Evolutionary conservation across 192 early-diverging fungal species (phyloP).

Genomic region (Jimgerdemannia lactiflua): DNA sequence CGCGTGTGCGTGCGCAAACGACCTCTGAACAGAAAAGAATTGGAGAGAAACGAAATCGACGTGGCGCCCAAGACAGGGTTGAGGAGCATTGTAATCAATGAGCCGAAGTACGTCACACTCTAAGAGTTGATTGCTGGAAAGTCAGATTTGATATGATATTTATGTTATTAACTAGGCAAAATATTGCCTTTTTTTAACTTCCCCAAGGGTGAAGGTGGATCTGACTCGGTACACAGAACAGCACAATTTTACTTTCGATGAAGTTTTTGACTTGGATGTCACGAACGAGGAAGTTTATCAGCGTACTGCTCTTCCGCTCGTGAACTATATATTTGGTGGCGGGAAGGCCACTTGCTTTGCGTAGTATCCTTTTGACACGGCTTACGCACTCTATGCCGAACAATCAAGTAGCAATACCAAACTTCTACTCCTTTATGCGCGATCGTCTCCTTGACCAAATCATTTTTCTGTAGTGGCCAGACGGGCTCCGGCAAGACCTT

Average conservation of each 20-base stretch:
- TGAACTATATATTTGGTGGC: constrained; percentile 92
- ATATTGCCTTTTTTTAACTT: not conserved
- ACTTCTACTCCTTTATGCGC: not conserved
- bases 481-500: constrained; percentile 90
- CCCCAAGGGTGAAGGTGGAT: constrained; percentile 86
- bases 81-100: constrained; percentile 81
- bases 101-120: constrained; percentile 78
- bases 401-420: not conserved
- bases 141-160: constrained; percentile 6
- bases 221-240: constrained; percentile 94
- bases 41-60: constrained; percentile 78
- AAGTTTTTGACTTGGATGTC: constrained; percentile 85
- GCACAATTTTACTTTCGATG: constrained; percentile 94
- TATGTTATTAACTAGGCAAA: not conserved
- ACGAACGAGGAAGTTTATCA: constrained; percentile 85
- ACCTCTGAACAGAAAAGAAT: constrained; percentile 88
- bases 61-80: constrained; percentile 66
- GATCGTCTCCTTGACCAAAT: not conserved
- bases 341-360: constrained; percentile 99
- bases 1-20: constrained; percentile 97
- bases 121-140: not conserved
- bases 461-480: constrained; percentile 61
- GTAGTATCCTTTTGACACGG: constrained; percentile 60
- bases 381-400: not conserved
- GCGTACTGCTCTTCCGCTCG: constrained; percentile 90